A percentile compares a stretch with the other conserved stretches of the same genome.
Conservation (phyloP, 129 eudicot genomes). For the Helianthus annuus region DNA sequence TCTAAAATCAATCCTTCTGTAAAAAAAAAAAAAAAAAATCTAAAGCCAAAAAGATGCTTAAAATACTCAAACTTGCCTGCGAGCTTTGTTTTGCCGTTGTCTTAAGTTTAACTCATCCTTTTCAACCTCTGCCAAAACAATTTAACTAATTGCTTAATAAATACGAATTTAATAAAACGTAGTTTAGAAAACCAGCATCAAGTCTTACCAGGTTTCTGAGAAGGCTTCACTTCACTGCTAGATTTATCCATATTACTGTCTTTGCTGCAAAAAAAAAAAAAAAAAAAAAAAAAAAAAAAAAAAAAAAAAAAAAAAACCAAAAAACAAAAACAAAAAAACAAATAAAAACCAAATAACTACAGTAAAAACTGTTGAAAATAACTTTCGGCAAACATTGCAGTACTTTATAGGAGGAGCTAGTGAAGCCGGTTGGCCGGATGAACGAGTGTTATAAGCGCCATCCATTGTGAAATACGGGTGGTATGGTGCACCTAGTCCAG, state of each 20-base stretch:
- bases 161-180: neutral
- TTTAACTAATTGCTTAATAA: neutral
- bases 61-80: slow-evolving; percentile 52
- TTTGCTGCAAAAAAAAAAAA: slow-evolving; percentile 55
- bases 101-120: slow-evolving; percentile 65
- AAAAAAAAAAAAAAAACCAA: neutral
- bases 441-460: slow-evolving; percentile 69
- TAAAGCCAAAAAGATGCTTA: slow-evolving; percentile 5
- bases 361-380: neutral
- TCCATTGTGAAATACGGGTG: slow-evolving; percentile 82
- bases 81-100: slow-evolving; percentile 78
- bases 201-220: slow-evolving; percentile 73
- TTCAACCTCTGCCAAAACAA: slow-evolving; percentile 48
- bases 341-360: neutral
- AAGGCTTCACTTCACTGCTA: slow-evolving; percentile 52
- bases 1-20: neutral
- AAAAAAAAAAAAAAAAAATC: neutral
- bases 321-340: neutral
- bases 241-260: slow-evolving; percentile 52
- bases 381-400: neutral
- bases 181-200: neutral
- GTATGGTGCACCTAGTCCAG: slow-evolving; percentile 69
- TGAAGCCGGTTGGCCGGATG: slow-evolving; percentile 74
- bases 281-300: neutral
- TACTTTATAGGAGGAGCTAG: slow-evolving; percentile 52